These are phyloP conservation scores for Pseudogymnoascus sp. DNA, from an alignment of 2,329 filamentous ascomycete genomes.

Conservation along the genomic window DNA sequence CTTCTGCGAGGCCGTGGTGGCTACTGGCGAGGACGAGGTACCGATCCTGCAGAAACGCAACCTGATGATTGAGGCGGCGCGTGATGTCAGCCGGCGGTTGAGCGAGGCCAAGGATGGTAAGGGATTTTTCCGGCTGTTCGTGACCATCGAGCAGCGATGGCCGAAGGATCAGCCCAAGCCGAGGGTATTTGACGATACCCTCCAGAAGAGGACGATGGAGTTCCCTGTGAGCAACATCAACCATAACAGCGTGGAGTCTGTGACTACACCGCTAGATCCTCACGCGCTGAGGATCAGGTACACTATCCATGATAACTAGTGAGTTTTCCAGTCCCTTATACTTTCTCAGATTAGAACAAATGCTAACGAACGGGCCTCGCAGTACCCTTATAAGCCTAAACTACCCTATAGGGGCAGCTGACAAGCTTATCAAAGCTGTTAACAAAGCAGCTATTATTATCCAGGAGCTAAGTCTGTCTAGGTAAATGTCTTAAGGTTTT, in stretches of 20 bases:
- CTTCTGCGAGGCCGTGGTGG: constrained; percentile 16
- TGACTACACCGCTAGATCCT: constrained; percentile 4
- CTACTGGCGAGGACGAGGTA: constrained; percentile 13
- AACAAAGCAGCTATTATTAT: not conserved
- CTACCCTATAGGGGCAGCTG: not conserved
- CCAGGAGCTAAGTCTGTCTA: not conserved
- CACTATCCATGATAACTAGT: constrained; percentile 1
- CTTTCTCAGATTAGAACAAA: not conserved
- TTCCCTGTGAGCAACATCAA: not conserved
- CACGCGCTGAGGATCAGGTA: constrained; percentile 9
- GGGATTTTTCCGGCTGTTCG: not conserved
- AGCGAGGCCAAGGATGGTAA: constrained; percentile 6
- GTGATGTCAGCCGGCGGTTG: not conserved
- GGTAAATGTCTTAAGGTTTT: not conserved
- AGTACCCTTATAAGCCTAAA: not conserved
- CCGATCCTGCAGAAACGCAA: not conserved
- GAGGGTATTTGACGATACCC: not conserved
- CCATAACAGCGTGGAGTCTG: constrained; percentile 5
- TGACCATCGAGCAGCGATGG: not conserved
- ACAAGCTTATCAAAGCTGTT: not conserved
- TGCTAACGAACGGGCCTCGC: not conserved
- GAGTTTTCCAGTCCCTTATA: not conserved
- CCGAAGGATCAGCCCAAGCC: not conserved
- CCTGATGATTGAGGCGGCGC: constrained; percentile 5
- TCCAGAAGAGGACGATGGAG: not conserved